Evolutionary conservation across 352 stramenopile species (phyloP), one percentile per base, ranked within the genome.

Genomic region (Globisporangium sylvaticum): DNA sequence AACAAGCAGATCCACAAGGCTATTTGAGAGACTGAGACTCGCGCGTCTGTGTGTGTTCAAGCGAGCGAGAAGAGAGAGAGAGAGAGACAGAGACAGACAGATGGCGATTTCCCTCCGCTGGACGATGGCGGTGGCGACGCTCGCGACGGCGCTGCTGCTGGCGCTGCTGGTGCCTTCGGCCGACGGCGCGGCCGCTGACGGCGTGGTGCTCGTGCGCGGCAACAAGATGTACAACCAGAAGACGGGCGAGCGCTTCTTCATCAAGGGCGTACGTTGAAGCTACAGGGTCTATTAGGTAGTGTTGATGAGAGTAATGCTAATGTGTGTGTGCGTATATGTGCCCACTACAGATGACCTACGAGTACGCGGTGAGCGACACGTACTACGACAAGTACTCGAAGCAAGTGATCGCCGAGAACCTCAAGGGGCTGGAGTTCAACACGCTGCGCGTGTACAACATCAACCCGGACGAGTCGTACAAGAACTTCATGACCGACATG

Each of bases 191-290:
- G 62, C 75, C 42, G 75, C 77, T 15, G 70, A 81, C 59, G 79
- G 79, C 58, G 78, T 83, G 56, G 80, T 94, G 58, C 50, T 95
- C 55, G 88, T 96, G 66, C 86, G 87, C 55, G 88, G 88, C 58
- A 94, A 92, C 83, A 94, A 96, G 66, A 83, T 96, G 73, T 96
- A 91, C 75, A 90, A 96, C 67, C 72, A 73, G 32, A 90, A 90
- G 22, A 83, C 86, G 14, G 80, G 81, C 69, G 83, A 94, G 66
- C 88, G 88, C 48, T 96, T 96, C 68, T 87, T 94, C 74, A 92
- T 95, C 64, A 91, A 92, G 73, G 87, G 87, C 58, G 84, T 94
- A 73, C 73, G 84, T 82, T 25, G 22, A 29, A 54, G 18, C 59
- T 32, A 4, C 14, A 18, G 10, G 57, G 25, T 20, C 14, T 62